Evolutionary conservation across 345 rosid genomes (phyloP), one percentile per base, ranked within the genome.

Genomic region (Zanthoxylum bungeanum): DNA sequence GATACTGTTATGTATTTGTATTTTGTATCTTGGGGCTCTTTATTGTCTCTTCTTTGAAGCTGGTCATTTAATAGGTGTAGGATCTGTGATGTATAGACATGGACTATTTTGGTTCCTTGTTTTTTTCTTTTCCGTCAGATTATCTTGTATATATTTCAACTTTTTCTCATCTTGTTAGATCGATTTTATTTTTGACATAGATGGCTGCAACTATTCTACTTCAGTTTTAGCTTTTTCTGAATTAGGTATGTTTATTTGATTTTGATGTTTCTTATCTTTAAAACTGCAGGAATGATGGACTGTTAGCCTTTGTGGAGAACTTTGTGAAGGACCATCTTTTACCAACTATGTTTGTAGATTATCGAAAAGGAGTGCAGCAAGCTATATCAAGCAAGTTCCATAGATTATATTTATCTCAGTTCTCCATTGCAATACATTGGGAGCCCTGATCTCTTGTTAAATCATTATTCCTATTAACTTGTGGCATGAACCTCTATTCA

Each of bases 301-400:
- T 95, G 84, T 88, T 91, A 56, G 77, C 93, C 68, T 95, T 95
- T 81, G 85, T 94, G 78, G 99, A 95, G 85, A 95, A 93, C 86
- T 91, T 95, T 78, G 89, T 91, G 71, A 93, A 95, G 89, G 99
- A 95, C 78, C 99, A 93, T 81, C 86, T 95, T 75, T 81, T 93
- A 60, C 99, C 99, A 61, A 91, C 98, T 37, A 89, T 95, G 94
- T 93, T 93, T 76, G 98, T 91, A 73, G 99, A 95, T 81, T 95
- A 95, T 73, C 87, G 99, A 64, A 95, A 95, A 84, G 92, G 96
- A 46, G 97, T 95, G 71, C 99, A 95, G 69, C 98, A 93, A 82
- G 99, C 99, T 69, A 95, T 95, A 89, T 93, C 99, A 85, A 93
- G 99, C 74, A 88, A 84, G 90, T 84, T 79, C 74, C n/a, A 28